phyloP scores from a whole-genome alignment of 1,284 basidiomycete genomes.

The Neolentinus lepideus region DNA sequence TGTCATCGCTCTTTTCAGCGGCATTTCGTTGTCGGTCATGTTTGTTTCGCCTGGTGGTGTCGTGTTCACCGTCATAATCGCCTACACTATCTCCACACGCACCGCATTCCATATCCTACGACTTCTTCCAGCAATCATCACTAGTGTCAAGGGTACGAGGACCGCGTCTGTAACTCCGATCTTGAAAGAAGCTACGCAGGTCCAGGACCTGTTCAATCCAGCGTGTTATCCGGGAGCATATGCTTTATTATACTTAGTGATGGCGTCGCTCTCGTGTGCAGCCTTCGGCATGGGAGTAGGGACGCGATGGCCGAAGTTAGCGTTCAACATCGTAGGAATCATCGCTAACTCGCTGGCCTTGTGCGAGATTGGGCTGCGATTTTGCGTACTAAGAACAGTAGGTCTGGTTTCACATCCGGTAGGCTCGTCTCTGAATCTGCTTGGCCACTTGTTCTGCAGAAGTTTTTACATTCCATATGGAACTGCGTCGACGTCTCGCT shows the following conservation, averaged over 20 bases:
- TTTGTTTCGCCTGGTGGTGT: background rate
- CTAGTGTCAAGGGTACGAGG: too few species aligned
- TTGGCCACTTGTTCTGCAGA: background rate
- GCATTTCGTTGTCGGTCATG: background rate
- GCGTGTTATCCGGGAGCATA: background rate
- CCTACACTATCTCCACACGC: background rate
- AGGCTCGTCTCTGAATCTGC: background rate
- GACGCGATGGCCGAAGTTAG: background rate
- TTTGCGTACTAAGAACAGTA: background rate
- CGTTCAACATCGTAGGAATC: background rate
- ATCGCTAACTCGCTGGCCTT: background rate
- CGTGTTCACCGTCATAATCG: background rate
- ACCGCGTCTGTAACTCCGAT: too few species aligned
- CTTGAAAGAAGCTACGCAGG: too few species aligned
- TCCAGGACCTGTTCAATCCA: background rate
- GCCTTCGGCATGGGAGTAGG: background rate
- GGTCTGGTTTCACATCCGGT: background rate
- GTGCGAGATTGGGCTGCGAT: background rate
- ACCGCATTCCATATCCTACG: background rate
- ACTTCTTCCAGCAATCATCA: too few species aligned
- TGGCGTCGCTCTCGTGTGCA: background rate
- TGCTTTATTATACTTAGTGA: background rate
- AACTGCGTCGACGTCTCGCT: background rate
- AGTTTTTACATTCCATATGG: background rate
- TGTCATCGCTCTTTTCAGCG: background rate